Conservation (phyloP, 2,329 filamentous ascomycete species). For the Tothia fuscella region DNA sequence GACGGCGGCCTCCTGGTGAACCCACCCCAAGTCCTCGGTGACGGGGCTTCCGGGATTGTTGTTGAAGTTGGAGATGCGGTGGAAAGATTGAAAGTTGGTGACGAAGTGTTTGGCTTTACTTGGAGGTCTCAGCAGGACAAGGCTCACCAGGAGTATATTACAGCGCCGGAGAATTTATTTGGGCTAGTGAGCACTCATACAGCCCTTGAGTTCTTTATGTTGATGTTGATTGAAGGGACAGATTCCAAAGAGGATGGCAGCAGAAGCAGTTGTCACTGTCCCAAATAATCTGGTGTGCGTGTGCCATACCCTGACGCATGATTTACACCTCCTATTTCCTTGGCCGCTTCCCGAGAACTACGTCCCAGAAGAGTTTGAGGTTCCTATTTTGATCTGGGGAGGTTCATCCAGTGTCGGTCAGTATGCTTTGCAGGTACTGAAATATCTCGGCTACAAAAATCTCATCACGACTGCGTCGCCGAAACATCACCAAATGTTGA, state of each 20-base stretch:
- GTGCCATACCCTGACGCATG: slow-evolving; percentile 41
- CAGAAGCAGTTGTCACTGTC: slow-evolving; percentile 39
- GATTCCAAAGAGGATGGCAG: background rate
- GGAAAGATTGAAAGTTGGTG: slow-evolving; percentile 37
- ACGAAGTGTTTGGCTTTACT: slow-evolving; percentile 45
- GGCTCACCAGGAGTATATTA: slow-evolving; percentile 44
- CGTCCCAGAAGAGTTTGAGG: slow-evolving; percentile 22
- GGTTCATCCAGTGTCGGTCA: slow-evolving; percentile 22
- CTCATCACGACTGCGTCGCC: slow-evolving; percentile 24
- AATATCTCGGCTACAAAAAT: slow-evolving; percentile 40
- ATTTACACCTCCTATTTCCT: slow-evolving; percentile 42
- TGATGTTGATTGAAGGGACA: background rate
- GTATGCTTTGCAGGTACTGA: slow-evolving; percentile 31
- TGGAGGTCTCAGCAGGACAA: slow-evolving; percentile 37
- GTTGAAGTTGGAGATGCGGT: slow-evolving; percentile 36
- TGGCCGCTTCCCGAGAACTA: slow-evolving; percentile 42
- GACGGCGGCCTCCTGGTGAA: slow-evolving; percentile 46
- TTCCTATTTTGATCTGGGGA: slow-evolving; percentile 20
- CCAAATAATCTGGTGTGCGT: slow-evolving; percentile 47
- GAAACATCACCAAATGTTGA: slow-evolving; percentile 20
- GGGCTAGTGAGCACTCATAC: slow-evolving; percentile 24
- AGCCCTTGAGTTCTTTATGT: slow-evolving; percentile 14
- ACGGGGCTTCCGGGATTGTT: slow-evolving; percentile 41
- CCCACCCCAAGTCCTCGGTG: slow-evolving; percentile 40
- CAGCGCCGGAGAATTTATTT: slow-evolving; percentile 38